Percentiles rank a stretch among this genome's conserved stretches.
Evolutionary conservation across 208 protist genomes (phyloP).

Genomic region (Balamuthia mandrillaris): DNA sequence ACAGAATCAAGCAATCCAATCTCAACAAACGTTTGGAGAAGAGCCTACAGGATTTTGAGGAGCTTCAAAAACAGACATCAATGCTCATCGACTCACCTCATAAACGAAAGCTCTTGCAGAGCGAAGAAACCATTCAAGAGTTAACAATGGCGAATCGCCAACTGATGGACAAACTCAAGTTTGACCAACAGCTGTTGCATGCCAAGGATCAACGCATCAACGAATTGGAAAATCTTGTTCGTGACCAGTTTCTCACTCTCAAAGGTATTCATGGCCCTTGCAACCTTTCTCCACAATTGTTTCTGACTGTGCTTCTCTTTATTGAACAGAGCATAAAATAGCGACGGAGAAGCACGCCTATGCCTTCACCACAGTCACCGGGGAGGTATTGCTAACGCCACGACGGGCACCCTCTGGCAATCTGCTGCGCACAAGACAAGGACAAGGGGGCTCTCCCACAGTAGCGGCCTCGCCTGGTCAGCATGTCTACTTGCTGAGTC

Average conservation of each 20-base stretch:
- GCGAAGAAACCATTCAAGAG: conserved; percentile 11
- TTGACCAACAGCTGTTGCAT: background rate
- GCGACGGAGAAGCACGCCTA: background rate
- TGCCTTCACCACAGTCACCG: background rate
- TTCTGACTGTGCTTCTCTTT: too few relatives aligned
- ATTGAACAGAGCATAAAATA: too few relatives aligned
- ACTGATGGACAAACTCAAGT: background rate
- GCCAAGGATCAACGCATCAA: background rate
- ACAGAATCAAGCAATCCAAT: background rate
- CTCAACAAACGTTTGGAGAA: background rate
- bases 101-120: background rate
- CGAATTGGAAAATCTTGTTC: background rate
- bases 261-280: background rate
- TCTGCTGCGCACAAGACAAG: too few relatives aligned
- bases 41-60: background rate
- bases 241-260: background rate
- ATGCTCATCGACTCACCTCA: conserved; percentile 5
- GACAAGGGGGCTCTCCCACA: too few relatives aligned
- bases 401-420: background rate
- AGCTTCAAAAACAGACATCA: background rate
- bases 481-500: too few relatives aligned
- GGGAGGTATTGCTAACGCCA: conserved; percentile 1
- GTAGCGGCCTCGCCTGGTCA: too few relatives aligned
- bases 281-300: background rate
- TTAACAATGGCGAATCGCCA: conserved; percentile 17